Conservation (phyloP, 1,139 yeast genomes). For the Diutina mesorugosa region DNA sequence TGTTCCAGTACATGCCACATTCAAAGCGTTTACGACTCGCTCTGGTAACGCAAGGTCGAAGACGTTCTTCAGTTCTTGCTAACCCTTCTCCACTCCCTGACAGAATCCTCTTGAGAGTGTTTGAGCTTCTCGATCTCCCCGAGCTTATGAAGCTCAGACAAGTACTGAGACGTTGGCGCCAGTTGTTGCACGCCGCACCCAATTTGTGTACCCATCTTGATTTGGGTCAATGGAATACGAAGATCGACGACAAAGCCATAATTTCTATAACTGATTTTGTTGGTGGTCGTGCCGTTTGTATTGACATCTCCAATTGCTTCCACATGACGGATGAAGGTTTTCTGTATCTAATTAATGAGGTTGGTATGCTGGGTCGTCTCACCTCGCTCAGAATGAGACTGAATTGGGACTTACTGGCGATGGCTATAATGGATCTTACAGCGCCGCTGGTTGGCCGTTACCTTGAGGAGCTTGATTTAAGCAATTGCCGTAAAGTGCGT, state of each 20-base stretch:
- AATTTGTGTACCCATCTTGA: slow-evolving; percentile 38
- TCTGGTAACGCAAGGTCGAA: slow-evolving; percentile 21
- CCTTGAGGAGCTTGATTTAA: slow-evolving; percentile 47
- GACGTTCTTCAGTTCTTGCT: slow-evolving; percentile 44
- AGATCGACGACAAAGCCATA: slow-evolving; percentile 44
- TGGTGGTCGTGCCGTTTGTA: slow-evolving; percentile 48
- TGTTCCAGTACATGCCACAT: slow-evolving; percentile 39
- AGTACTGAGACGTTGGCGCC: slow-evolving; percentile 57
- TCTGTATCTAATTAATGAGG: slow-evolving; percentile 53
- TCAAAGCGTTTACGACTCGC: slow-evolving; percentile 38
- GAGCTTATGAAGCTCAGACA: slow-evolving; percentile 43
- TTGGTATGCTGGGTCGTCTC: slow-evolving; percentile 53
- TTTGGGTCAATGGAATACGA: slow-evolving; percentile 46
- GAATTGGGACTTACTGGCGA: slow-evolving; percentile 67
- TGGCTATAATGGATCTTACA: slow-evolving; percentile 70
- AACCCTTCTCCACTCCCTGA: slow-evolving; percentile 47
- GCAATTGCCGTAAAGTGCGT: slow-evolving; percentile 62
- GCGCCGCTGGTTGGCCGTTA: slow-evolving; percentile 50
- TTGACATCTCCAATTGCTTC: slow-evolving; percentile 61
- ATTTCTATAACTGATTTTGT: slow-evolving; percentile 54
- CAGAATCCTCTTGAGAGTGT: slow-evolving; percentile 36
- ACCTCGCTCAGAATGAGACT: slow-evolving; percentile 46
- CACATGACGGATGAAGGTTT: slow-evolving; percentile 70
- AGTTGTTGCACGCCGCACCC: slow-evolving; percentile 44
- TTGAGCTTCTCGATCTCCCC: slow-evolving; percentile 39